Evolutionary conservation across 2,329 filamentous ascomycete genomes (phyloP).

Genomic region (Aureobasidium mangrovei): DNA sequence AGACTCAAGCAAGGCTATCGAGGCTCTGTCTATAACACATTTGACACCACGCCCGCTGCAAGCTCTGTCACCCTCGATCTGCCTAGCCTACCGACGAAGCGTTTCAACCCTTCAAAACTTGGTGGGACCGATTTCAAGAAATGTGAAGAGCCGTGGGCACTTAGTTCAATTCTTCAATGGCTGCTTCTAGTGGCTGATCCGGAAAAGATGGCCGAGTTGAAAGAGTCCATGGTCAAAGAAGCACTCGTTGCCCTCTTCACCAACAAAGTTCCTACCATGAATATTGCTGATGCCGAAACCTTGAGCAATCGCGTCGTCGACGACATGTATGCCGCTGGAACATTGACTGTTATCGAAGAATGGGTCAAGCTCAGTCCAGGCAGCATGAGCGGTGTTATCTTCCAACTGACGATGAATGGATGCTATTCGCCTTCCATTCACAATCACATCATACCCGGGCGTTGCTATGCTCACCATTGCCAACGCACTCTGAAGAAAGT

Average conservation of each 20-base stretch:
- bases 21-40: constrained; percentile 34
- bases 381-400: constrained; percentile 78
- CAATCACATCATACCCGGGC: constrained; percentile 53
- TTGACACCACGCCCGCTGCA: constrained; percentile 31
- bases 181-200: constrained; percentile 65
- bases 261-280: constrained; percentile 95
- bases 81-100: constrained; percentile 70
- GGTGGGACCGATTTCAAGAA: constrained; percentile 71
- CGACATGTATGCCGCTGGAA: constrained; percentile 69
- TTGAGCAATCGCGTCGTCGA: constrained; percentile 69
- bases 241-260: constrained; percentile 84
- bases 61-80: constrained; percentile 63
- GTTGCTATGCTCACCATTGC: constrained; percentile 92
- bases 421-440: constrained; percentile 87
- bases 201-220: constrained; percentile 82
- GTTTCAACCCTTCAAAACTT: constrained; percentile 79
- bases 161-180: constrained; percentile 82
- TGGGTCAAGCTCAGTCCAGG: constrained; percentile 90
- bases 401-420: constrained; percentile 82
- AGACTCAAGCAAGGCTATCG: constrained; percentile 45
- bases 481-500: constrained; percentile 92
- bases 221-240: constrained; percentile 75
- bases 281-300: constrained; percentile 89
- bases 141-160: constrained; percentile 84
- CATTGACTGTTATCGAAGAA: constrained; percentile 82